Evolutionary conservation across 495 filamentous ascomycete genomes (phyloP), one percentile per base, ranked within the genome.

Genomic region (Chaetomidium leptoderma): DNA sequence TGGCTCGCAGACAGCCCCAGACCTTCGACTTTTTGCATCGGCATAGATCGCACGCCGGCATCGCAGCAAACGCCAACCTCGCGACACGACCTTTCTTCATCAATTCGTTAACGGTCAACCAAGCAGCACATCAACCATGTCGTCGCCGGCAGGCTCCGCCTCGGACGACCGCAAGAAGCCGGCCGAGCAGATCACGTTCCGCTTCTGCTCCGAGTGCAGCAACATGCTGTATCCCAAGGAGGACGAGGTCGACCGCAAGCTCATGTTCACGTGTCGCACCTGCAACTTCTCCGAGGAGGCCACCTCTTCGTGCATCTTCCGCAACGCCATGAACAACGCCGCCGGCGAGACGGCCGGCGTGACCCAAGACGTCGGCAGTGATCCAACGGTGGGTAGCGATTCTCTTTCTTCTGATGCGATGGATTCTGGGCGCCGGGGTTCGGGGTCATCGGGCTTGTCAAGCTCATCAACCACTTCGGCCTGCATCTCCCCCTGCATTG

Each of bases 161-260:
- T 70, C 76, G 29, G 66, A 62, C 49, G 64, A 63, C 30, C 49
- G 76, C 62, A 85, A 82, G 70, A 78, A 76, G 72, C 78, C 70
- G 33, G 73, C 75, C 54, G 88, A 91, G 67, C 90, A 92, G 71
- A 88, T 96, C 68, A 88, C 90, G 33, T 97, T 97, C 78, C 85
- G 87, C 58, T 98, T 98, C 82, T 98, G 93, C 76, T 87, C 89
- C 56, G 93, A 98, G 80, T 98, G 93, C 75, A 93, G 90, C 64
- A 99, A 99, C 81, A 87, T 99, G 83, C 79, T 99, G 51, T 97
- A 97, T 71, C 93, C 93, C 14, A 91, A 92, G 72, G 93, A 99
- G 77, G 90, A 96, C 71, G 78, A 80, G 51, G 71, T 76, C 46
- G 69, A 71, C 10, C 78, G 74, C 69, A 76, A 74, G 68, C 72